These are phyloP conservation scores for Passalora sequoiae DNA, from an alignment of 2,329 filamentous ascomycete genomes.

Conservation along the genomic window DNA sequence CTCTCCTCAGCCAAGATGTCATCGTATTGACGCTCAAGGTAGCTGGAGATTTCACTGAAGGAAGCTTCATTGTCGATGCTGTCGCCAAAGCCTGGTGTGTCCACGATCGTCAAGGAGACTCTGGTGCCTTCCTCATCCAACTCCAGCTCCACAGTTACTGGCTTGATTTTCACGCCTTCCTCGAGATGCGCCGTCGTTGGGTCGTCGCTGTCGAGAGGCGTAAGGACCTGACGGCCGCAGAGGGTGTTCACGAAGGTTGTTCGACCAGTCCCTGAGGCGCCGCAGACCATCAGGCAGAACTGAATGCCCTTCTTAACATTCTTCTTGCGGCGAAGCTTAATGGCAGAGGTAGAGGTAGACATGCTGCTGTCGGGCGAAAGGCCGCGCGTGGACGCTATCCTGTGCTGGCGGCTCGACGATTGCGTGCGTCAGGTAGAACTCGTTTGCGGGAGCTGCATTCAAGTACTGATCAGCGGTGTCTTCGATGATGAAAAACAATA, in stretches of 20 bases:
- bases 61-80: slow-evolving; percentile 95
- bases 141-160: slow-evolving; percentile 92
- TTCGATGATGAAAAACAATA: neutral
- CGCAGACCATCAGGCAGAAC: slow-evolving; percentile 99
- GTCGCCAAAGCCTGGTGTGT: slow-evolving; percentile 96
- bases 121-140: slow-evolving; percentile 97
- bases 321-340: slow-evolving; percentile 99
- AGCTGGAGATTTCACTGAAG: slow-evolving; percentile 96
- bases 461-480: neutral
- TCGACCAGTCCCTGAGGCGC: slow-evolving; percentile 94
- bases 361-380: slow-evolving; percentile 24
- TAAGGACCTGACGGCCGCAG: slow-evolving; percentile 87
- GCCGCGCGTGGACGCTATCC: slow-evolving; percentile 23
- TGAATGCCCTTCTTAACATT: slow-evolving; percentile 99
- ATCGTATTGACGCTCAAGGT: slow-evolving; percentile 98
- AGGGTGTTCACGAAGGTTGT: slow-evolving; percentile 99
- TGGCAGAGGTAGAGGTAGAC: slow-evolving; percentile 38
- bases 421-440: slow-evolving; percentile 1
- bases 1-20: slow-evolving; percentile 99
- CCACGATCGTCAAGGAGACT: slow-evolving; percentile 96
- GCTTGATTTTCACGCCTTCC: slow-evolving; percentile 97
- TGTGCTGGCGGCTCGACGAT: slow-evolving; percentile 14
- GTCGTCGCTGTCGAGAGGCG: slow-evolving; percentile 90
- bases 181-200: slow-evolving; percentile 81
- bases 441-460: slow-evolving; percentile 1